Evolutionary conservation across 371 early-diverging fungal genomes (phyloP).

Genomic region (Chytridium lagenaria): DNA sequence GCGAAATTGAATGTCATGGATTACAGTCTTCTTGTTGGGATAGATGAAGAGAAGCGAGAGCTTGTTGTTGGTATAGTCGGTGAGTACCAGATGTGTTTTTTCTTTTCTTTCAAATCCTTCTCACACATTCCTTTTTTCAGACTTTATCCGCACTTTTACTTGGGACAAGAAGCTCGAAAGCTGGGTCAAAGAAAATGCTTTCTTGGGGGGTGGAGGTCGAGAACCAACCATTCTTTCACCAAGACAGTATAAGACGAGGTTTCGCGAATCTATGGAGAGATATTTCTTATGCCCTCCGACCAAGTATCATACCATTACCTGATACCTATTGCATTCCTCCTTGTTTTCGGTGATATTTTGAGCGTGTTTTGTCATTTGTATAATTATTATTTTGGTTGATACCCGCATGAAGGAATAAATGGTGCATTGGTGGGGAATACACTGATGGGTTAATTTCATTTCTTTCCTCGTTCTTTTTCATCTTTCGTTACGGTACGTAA

Average conservation of each 20-base stretch:
- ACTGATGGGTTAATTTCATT: no score
- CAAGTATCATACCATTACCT: neutral
- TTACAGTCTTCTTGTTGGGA: constrained; percentile 56
- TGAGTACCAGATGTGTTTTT: constrained; percentile 15
- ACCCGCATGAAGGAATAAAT: no score
- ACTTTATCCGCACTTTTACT: constrained; percentile 55
- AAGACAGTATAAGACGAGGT: constrained; percentile 49
- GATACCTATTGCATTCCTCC: no score
- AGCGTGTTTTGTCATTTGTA: no score
- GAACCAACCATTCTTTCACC: constrained; percentile 54
- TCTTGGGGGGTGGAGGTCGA: constrained; percentile 33
- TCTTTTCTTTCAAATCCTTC: no score
- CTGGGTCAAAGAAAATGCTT: constrained; percentile 47
- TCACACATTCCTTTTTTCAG: no score
- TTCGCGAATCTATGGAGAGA: constrained; percentile 54
- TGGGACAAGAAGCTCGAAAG: constrained; percentile 57
- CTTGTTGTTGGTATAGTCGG: constrained; percentile 57
- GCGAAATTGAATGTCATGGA: constrained; percentile 54
- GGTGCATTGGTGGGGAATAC: no score
- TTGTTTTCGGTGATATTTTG: no score
- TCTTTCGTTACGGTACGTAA: no score
- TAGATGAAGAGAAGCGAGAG: constrained; percentile 49
- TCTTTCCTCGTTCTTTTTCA: no score
- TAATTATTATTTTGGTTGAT: no score
- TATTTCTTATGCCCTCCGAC: constrained; percentile 41